Percentiles rank a stretch among this genome's conserved stretches.
Conservation (phyloP, 192 early-diverging fungal genomes). For the Coemansia sp. region DNA sequence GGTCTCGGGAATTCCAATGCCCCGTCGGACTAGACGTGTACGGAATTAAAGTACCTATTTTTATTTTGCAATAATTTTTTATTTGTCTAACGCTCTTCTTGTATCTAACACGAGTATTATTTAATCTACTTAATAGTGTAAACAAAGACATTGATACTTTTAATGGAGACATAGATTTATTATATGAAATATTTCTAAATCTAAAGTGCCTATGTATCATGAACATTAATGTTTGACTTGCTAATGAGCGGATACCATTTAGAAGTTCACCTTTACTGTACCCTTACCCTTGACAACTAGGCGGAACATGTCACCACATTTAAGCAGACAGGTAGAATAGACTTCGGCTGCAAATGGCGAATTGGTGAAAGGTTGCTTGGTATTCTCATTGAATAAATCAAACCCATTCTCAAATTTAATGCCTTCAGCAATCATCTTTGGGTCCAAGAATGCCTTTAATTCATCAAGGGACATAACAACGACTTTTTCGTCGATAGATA, state of each 20-base stretch:
- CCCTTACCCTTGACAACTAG: not conserved
- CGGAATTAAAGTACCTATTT: conserved; percentile 20
- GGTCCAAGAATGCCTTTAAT: not conserved
- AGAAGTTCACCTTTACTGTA: not conserved
- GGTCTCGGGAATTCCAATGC: conserved; percentile 21
- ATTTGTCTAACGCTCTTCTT: not conserved
- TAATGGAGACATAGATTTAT: too few relatives aligned
- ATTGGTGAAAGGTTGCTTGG: not conserved
- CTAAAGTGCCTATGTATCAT: not conserved
- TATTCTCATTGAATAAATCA: not conserved
- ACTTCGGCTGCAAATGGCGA: not conserved
- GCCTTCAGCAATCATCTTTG: not conserved
- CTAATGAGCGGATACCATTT: not conserved
- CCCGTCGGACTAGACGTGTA: conserved; percentile 28
- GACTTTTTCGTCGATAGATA: not conserved
- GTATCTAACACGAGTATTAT: not conserved
- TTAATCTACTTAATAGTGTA: not conserved
- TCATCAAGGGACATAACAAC: not conserved
- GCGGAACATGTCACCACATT: not conserved
- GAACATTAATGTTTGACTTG: not conserved
- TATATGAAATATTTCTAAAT: not conserved
- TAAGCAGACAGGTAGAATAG: not conserved
- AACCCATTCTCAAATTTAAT: not conserved
- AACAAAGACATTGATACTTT: too few relatives aligned
- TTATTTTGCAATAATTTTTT: not conserved